Evolutionary conservation across 345 rosid species (phyloP), one percentile per base, ranked within the genome.

Genomic region (Hypericum perforatum): DNA sequence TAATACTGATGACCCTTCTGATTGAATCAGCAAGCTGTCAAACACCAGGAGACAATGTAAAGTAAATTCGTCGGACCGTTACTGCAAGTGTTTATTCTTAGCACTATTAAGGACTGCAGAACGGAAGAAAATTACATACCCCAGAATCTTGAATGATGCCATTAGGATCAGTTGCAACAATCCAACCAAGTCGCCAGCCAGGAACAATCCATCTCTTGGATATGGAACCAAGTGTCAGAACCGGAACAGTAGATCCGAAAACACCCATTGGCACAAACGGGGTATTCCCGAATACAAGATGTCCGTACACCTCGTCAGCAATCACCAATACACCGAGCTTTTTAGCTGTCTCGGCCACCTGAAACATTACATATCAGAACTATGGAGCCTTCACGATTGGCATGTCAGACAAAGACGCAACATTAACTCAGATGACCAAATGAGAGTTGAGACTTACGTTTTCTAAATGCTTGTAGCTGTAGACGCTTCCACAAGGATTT

Each of bases 151-250:
- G 54, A 14, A 76, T 64, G 41, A 64, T 49, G 46, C 74, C 76
- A 44, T 58, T 38, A 5, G 83, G 77, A 54, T 80, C 89, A 39
- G 47, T 66, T 15, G 59, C 43, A 0, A 60, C 82, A 0, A 82
- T 52, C 89, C 95, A 85, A 14, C 86, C 78, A 47, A 78, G 57
- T 48, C 76, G 60, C 89, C 87, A 85, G 5, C 86, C 80, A 40
- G 81, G 95, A 49, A 82, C 85, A 14, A 71, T 58, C 80, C 77
- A 82, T 62, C 78, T 76, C 60, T 85, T 85, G 1, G 85, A 82
- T 57, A 82, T 54, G 8, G 89, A 84, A 11, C 85, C 86, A 0
- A 80, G 62, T 0, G 89, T 76, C 39, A 82, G 2, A 5, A 80
- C 78, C 5, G 86, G 86, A 5, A 70, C 81, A 5, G 70, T 69